Evolutionary conservation across 148 eudicot species (phyloP).

Genomic region (Nepenthes mirabilis): DNA sequence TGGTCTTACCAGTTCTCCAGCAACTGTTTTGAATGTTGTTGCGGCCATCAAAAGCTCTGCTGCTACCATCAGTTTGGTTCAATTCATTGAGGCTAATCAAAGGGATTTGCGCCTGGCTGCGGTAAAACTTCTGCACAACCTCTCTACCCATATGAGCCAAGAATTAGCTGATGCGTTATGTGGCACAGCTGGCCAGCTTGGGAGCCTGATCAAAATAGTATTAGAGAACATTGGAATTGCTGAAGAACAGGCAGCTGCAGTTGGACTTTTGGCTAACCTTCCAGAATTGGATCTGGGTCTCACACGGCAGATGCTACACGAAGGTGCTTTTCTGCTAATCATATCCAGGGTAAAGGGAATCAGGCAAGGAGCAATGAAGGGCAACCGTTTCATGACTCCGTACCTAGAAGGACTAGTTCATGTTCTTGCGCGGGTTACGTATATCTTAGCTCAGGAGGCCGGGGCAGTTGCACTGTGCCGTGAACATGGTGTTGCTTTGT

Average conservation of each 20-base stretch:
- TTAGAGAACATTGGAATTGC: constrained; percentile 38
- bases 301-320: constrained; percentile 50
- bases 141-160: constrained; percentile 63
- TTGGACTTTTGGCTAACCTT: constrained; percentile 64
- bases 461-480: constrained; percentile 46
- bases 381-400: constrained; percentile 58
- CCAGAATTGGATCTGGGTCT: constrained; percentile 56
- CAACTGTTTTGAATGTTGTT: constrained; percentile 44
- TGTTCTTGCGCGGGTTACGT: constrained; percentile 62
- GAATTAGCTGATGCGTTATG: constrained; percentile 61
- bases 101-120: constrained; percentile 56
- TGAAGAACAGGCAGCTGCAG: constrained; percentile 85
- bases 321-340: constrained; percentile 41
- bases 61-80: constrained; percentile 71
- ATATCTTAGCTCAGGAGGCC: constrained; percentile 46
- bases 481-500: constrained; percentile 34
- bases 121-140: constrained; percentile 61
- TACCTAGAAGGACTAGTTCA: constrained; percentile 73
- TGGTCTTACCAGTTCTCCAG: constrained; percentile 62
- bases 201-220: constrained; percentile 47
- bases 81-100: constrained; percentile 71
- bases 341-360: constrained; percentile 42
- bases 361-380: constrained; percentile 58
- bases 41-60: constrained; percentile 88
- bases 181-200: constrained; percentile 68